Evolutionary conservation across 1,284 basidiomycete genomes (phyloP).

Genomic region (Cutaneotrichosporon spelunceum): DNA sequence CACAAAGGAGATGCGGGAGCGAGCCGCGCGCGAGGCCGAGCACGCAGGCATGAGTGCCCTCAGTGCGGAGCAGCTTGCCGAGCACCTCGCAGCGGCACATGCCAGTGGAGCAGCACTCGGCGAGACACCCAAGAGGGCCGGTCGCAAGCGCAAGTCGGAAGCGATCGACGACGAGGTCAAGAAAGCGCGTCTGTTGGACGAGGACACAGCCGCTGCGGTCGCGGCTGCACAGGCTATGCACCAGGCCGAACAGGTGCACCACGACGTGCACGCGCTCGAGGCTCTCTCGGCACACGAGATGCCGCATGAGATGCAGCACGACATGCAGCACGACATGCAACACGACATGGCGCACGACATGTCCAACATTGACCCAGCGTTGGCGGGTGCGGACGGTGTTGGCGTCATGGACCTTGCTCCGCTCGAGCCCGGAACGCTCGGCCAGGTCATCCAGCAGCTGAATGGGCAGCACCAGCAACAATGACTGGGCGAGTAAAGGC

Average conservation of each 20-base stretch:
- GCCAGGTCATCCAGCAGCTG: conserved; percentile 28
- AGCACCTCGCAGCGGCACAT: conserved; percentile 15
- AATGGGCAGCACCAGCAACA: conserved; percentile 19
- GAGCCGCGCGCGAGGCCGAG: conserved; percentile 40
- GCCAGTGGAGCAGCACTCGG: conserved; percentile 7
- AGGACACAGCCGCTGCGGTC: conserved; percentile 19
- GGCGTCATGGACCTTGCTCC: conserved; percentile 19
- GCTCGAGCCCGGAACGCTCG: conserved; percentile 22
- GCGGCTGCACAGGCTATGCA: conserved; percentile 17
- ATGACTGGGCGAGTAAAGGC: conserved; percentile 7
- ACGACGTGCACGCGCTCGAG: conserved; percentile 10
- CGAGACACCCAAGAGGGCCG: conserved; percentile 21
- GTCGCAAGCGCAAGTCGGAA: conserved; percentile 25
- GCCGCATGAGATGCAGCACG: conserved; percentile 3
- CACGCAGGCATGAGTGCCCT: conserved; percentile 30
- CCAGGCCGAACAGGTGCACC: background rate
- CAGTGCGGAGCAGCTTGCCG: conserved; percentile 16
- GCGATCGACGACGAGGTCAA: conserved; percentile 20
- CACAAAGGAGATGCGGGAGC: conserved; percentile 49
- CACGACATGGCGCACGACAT: background rate
- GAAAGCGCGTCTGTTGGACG: conserved; percentile 18
- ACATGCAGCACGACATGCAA: conserved; percentile 12
- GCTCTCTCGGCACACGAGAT: background rate
- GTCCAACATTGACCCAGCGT: conserved; percentile 30
- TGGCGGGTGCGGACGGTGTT: conserved; percentile 17